Evolutionary conservation across 306 rosid species (phyloP).

Genomic region (Fagus sylvatica): DNA sequence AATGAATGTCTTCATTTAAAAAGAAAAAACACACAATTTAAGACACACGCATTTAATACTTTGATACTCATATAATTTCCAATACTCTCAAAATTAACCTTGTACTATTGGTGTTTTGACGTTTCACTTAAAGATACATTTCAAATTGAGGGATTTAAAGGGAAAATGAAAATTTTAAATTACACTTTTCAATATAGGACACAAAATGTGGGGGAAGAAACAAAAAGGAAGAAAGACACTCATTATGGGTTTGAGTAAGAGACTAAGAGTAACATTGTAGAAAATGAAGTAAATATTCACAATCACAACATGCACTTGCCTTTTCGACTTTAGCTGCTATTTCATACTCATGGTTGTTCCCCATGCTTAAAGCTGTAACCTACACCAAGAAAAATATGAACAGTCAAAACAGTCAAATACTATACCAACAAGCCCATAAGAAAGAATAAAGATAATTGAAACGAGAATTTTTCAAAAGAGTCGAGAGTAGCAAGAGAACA

Average conservation of each 20-base stretch:
- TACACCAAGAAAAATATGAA: slow-evolving; percentile 35
- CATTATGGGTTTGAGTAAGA: background rate
- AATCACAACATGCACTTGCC: slow-evolving; percentile 37
- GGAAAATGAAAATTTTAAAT: too few species aligned
- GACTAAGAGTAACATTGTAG: slow-evolving; percentile 16
- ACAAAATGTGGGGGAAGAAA: too few species aligned
- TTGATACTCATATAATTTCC: background rate
- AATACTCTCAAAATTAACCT: background rate
- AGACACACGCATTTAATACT: background rate
- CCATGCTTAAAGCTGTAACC: slow-evolving; percentile 89
- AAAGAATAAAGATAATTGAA: background rate
- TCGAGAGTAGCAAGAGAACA: background rate
- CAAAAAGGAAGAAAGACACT: background rate
- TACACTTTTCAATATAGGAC: too few species aligned
- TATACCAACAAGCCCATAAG: slow-evolving; percentile 4
- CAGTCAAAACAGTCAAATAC: slow-evolving; percentile 17
- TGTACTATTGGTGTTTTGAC: background rate
- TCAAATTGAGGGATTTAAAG: too few species aligned
- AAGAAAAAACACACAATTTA: background rate
- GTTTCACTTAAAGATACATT: background rate
- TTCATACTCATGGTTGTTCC: slow-evolving; percentile 76
- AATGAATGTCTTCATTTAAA: background rate
- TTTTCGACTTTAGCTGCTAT: slow-evolving; percentile 88
- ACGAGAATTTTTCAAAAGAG: background rate
- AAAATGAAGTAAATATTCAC: slow-evolving; percentile 2